phyloP scores from a whole-genome alignment of 2,329 filamentous ascomycete species.

The Trichoderma lentiforme region DNA sequence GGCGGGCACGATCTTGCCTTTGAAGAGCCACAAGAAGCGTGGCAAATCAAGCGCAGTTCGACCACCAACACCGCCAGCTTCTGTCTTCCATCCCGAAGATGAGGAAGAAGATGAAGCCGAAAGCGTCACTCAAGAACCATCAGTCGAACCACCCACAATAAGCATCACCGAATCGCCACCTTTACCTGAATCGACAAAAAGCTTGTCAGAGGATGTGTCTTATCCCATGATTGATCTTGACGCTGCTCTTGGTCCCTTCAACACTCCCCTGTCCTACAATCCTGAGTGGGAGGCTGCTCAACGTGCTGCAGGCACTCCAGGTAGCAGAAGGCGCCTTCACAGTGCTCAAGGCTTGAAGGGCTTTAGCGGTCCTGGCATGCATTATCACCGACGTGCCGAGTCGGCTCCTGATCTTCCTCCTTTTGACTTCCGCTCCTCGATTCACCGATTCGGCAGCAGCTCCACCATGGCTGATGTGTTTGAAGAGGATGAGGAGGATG shows the following conservation, averaged over 20 bases:
- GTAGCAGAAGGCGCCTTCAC: slow-evolving; percentile 68
- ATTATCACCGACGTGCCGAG: slow-evolving; percentile 74
- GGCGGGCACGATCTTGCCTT: slow-evolving; percentile 64
- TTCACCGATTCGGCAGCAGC: slow-evolving; percentile 61
- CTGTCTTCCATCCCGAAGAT: slow-evolving; percentile 29
- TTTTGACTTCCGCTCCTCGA: slow-evolving; percentile 62
- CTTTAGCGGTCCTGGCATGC: slow-evolving; percentile 65
- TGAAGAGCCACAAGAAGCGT: slow-evolving; percentile 48
- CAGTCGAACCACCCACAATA: slow-evolving; percentile 37
- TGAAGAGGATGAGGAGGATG: slow-evolving; percentile 74
- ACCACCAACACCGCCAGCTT: slow-evolving; percentile 47
- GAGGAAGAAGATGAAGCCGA: slow-evolving; percentile 31
- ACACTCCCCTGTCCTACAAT: slow-evolving; percentile 66
- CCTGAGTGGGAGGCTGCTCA: slow-evolving; percentile 67
- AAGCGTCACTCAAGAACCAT: slow-evolving; percentile 22
- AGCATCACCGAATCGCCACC: slow-evolving; percentile 41
- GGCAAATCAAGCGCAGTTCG: slow-evolving; percentile 39
- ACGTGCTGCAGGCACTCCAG: slow-evolving; percentile 49
- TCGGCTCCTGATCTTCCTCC: slow-evolving; percentile 76
- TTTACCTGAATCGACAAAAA: slow-evolving; percentile 34
- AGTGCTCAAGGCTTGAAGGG: slow-evolving; percentile 71
- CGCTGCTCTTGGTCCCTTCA: slow-evolving; percentile 87
- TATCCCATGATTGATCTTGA: slow-evolving; percentile 90
- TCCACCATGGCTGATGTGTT: slow-evolving; percentile 84
- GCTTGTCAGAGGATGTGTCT: slow-evolving; percentile 58